Conservation (phyloP, 2,329 filamentous ascomycete genomes). For the Beauveria scarabaeidicola region DNA sequence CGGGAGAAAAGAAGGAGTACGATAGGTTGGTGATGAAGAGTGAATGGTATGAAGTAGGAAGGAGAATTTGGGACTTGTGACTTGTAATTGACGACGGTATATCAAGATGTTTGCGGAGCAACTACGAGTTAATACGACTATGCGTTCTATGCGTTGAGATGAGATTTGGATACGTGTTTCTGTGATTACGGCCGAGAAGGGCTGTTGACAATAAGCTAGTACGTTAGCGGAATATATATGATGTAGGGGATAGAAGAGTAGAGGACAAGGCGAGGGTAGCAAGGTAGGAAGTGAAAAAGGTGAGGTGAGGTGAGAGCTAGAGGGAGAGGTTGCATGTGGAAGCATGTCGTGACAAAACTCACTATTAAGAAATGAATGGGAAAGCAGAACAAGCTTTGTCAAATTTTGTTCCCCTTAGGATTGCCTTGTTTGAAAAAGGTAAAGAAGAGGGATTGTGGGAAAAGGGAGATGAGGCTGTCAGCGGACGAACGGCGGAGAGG, state of each 20-base stretch:
- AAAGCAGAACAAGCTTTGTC: not conserved
- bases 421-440: too few species aligned
- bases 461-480: constrained; percentile 3
- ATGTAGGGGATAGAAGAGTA: not conserved
- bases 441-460: not conserved
- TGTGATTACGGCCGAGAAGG: not conserved
- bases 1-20: not conserved
- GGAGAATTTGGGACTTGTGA: not conserved
- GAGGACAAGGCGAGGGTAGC: not conserved
- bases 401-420: not conserved
- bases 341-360: too few species aligned
- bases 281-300: not conserved
- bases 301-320: constrained; percentile 9
- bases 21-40: not conserved
- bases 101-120: not conserved
- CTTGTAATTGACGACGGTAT: not conserved
- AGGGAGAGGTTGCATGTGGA: not conserved
- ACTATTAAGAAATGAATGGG: too few species aligned
- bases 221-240: too few species aligned
- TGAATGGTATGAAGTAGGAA: not conserved
- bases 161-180: not conserved
- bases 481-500: not conserved
- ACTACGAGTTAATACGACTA: not conserved
- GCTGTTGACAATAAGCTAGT: too few species aligned
- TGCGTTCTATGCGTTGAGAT: not conserved